Base-by-base conservation (phyloP, 2,329 filamentous ascomycete genomes). In the Clarireedia homoeocarpa region DNA sequence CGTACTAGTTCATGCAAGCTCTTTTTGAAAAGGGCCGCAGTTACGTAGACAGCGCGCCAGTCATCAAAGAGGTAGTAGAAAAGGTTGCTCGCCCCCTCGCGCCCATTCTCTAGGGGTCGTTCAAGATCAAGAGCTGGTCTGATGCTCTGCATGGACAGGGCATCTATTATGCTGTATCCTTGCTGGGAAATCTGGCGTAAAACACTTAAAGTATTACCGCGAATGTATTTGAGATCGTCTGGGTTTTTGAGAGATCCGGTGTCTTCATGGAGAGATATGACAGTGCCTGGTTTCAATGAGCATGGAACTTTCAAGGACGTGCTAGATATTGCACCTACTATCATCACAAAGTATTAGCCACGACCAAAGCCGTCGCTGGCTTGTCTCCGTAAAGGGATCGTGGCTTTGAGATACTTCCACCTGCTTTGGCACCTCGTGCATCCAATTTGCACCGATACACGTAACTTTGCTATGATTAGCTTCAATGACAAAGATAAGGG, bases 321-420 rank as follows among this genome's bases (percentile, higher is more conserved):
- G 9, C 26, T n/a, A 23, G 7, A 23, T 6, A 9, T 17, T 5
- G n/a, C 7, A 63, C 73, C 6, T 73, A 79, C 79, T 76, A 65
- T 89, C 85, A 61, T 83, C 76, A 61, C 82, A 87, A 7, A 89
- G 69, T 4, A 87, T 72, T 5, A 89, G 74, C 87, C 86, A 91
- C 20, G 83, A 84, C 85, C 85, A 91, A 6, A 84, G 70, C 24
- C 82, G 70, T 59, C 73, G 77, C 26, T 77, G 66, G 5, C 47
- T 53, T 24, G 56, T 62, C 53, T 65, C 62, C 15, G 44, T 5
- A 69, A 73, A 15, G 68, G 73, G 58, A 73, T 70, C 47, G 71
- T 69, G 47, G 62, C 27, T 39, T 34, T 10, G 36, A 20, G 49
- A 15, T 12, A 38, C 17, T 5, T 48, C 54, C 10, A 5, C 34